Conservation (phyloP, 305 asterid species). For the Fraxinus nigra region DNA sequence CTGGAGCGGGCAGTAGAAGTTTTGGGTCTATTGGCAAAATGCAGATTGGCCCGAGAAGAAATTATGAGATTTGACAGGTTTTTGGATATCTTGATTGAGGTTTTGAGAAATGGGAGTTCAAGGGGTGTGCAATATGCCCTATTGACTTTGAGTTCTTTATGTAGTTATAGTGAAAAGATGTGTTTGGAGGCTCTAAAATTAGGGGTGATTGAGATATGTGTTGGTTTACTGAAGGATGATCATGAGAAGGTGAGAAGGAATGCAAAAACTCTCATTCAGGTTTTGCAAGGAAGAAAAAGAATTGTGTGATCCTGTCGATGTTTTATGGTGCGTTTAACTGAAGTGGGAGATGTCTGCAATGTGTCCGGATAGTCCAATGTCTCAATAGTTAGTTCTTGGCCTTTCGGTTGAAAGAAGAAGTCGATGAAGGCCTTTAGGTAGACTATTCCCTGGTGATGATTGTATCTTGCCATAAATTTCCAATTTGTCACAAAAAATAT, state of each 20-base stretch:
- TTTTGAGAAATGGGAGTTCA: slow-evolving; percentile 71
- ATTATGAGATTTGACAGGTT: slow-evolving; percentile 53
- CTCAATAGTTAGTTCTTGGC: neutral
- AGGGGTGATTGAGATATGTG: slow-evolving; percentile 66
- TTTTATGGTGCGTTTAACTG: slow-evolving; percentile 16
- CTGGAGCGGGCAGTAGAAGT: slow-evolving; percentile 87
- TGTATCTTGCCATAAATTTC: neutral
- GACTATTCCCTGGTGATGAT: neutral
- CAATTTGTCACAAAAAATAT: slow-evolving; percentile 11
- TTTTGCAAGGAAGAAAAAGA: slow-evolving; percentile 57
- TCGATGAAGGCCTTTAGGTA: neutral
- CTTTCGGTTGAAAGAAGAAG: neutral
- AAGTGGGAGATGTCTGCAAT: neutral
- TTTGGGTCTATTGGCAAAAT: slow-evolving; percentile 69
- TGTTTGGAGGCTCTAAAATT: slow-evolving; percentile 44
- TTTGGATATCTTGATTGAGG: slow-evolving; percentile 47
- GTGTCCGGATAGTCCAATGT: neutral
- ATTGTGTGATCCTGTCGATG: slow-evolving; percentile 11
- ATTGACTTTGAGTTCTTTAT: slow-evolving; percentile 58
- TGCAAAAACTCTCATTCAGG: slow-evolving; percentile 67
- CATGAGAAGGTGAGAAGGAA: slow-evolving; percentile 79
- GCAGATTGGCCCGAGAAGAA: slow-evolving; percentile 66
- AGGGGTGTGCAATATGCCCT: slow-evolving; percentile 79
- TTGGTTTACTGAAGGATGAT: slow-evolving; percentile 71
- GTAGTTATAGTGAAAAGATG: slow-evolving; percentile 52